Base-by-base conservation (phyloP, 352 stramenopile genomes). In the Phytopythium aichiense region DNA sequence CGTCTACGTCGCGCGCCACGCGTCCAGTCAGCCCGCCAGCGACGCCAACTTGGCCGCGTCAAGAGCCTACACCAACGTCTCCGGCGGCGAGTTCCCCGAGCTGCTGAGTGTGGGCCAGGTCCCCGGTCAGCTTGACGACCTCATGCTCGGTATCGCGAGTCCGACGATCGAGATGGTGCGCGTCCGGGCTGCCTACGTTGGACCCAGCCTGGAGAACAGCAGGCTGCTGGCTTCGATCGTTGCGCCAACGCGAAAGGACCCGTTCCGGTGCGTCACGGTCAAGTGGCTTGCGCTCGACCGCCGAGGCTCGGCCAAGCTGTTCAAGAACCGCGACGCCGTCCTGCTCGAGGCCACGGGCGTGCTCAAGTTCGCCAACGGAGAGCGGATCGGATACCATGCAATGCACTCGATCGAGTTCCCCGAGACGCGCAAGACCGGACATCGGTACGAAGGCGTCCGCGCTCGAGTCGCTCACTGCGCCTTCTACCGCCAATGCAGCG, bases 311-410 rank as follows among this genome's bases (percentile, higher is more conserved):
- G 70, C 63, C 18, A 68, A 54, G 42, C 51, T 89, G 20, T 66
- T 85, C 12, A 78, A 76, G 57, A 84, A 83, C 53, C 77, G 75
- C 43, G 77, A 89, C 60, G 80, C 79, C 50, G 74, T 86, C 7
- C 76, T 81, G 54, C 55, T 89, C 46, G 77, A 89, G 56, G 66
- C 69, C 30, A 84, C 72, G 20, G 77, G 76, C 5, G 61, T 84
- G 56, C 60, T 69, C 4, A 28, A 49, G 18, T 68, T 79, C 9
- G 42, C 42, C 0, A 74, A 77, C 16, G 67, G 67, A 31, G 74
- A 87, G 49, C 63, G 68, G 43, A 60, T 90, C 16, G 80, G 77
- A 12, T 90, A 74, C 63, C 74, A 90, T n/a, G 37, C 86, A 1
- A 55, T 87, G 52, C 77, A 89, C 71, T 83, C 73, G 42, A 67